phyloP scores from a whole-genome alignment of 2,329 filamentous ascomycete species.

The Fusarium phyllophilum region DNA sequence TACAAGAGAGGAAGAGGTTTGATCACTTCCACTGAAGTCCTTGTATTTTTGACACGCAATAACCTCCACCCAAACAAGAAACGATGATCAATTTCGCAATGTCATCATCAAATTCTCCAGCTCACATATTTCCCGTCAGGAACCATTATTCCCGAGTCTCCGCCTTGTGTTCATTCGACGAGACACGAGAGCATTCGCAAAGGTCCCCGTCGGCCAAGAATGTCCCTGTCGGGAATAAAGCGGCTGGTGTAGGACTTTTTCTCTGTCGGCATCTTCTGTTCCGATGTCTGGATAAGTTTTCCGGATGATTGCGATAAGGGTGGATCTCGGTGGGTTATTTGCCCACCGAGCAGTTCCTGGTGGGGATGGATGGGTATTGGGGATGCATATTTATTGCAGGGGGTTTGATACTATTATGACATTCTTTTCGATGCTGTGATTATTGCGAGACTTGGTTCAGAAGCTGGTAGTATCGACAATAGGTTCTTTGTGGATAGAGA shows the following conservation, averaged over 20 bases:
- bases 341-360: background rate
- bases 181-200: background rate
- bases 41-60: background rate
- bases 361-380: background rate
- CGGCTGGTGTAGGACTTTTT: accelerated
- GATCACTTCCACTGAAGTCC: background rate
- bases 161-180: background rate
- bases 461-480: accelerated
- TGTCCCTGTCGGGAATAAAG: background rate
- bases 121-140: background rate
- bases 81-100: background rate
- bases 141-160: background rate
- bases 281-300: background rate
- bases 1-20: too few species aligned
- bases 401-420: background rate
- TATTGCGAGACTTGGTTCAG: too few species aligned
- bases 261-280: background rate
- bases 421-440: background rate
- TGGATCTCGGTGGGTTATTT: background rate
- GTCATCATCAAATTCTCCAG: background rate
- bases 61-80: background rate
- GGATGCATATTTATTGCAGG: background rate
- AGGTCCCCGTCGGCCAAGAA: background rate
- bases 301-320: background rate
- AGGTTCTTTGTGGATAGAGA: background rate